Base-by-base conservation (phyloP, 2,329 filamentous ascomycete genomes). In the Phialophora expanda region DNA sequence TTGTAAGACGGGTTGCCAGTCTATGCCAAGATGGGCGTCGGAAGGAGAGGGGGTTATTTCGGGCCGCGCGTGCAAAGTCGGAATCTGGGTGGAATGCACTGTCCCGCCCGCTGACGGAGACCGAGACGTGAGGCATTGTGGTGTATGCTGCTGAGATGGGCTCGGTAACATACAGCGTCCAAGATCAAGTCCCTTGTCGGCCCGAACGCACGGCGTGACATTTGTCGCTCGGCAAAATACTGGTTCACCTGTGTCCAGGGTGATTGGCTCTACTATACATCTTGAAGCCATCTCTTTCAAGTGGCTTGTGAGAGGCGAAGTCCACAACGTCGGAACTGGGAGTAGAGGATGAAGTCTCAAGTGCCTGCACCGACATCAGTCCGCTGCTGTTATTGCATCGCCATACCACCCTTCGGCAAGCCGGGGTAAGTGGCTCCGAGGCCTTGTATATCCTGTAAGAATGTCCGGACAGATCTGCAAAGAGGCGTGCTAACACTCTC, bases 401-500 rank as follows among this genome's bases (percentile, higher is more conserved):
- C 12, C 34, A 41, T 17, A 3, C 34, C 34, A 41, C 34, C 4
- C 34, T 41, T 41, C 1, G 34, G 34, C 34, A 41, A 41, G 12
- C 34, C 34, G 34, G 34, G 34, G 34, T 41, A 41, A 6, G 34
- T 41, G 34, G 17, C 14, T 41, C 34, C 34, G 12, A 41, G 34
- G 6, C 34, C 34, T 17, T 56, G 53, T 28, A 56, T 56, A 8
- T 56, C 53, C 9, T 56, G 53, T 38, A 56, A 56, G 28, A 56
- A 56, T 32, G 53, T 56, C 28, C 53, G 53, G 28, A 56, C 53
- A 34, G 53, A 56, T 56, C 53, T 56, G 28, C 53, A 56, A 34
- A 56, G 53, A 56, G 53, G 53, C 12, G 53, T 56, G 17, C 53
- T 56, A 20, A 56, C 53, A 34, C 28, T 56, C 53, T 56, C 53